Base-by-base conservation (phyloP, 2,329 filamentous ascomycete genomes). In the Xylaria arbuscula region DNA sequence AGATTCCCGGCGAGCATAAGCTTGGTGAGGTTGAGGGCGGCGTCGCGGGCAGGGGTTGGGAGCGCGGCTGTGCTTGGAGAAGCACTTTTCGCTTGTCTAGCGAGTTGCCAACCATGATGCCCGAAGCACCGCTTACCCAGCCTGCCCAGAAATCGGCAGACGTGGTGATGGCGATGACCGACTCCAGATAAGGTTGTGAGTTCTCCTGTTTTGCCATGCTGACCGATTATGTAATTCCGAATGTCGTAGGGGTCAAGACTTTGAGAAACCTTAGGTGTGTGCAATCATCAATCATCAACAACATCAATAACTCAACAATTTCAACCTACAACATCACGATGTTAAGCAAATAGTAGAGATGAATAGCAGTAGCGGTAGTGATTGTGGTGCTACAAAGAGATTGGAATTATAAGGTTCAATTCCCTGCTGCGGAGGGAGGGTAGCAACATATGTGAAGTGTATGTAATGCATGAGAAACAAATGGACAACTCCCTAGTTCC, bases 101-200 rank as follows among this genome's bases (percentile, higher is more conserved):
- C 2, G 94, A 93, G 75, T 97, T 97, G 70, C 95, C 94, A 69
- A 97, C 91, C 56, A 97, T 83, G 75, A 98, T 98, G 54, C 93
- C 93, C 57, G 91, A 85, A 66, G 92, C 93, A 62, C 95, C 95
- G 77, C 92, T 95, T 69, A 96, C 82, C 80, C 97, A 98, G 76
- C 94, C 94, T 66, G 94, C 93, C 92, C 93, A 97, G 80, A 98
- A 98, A 78, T 97, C 94, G 73, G 93, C 89, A 59, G 92, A 93
- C 92, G 96, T 95, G 62, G 28, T 19, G 47, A 34, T 4, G 4
- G 45, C n/a, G 10, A 45, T 15, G 34, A 28, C 11, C 0, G n/a
- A 19, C 34, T 57, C 4, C 24, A 47, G 17, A n/a, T 51, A 17
- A 28, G 24, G 7, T 13, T 19, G 19, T 15, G 8, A 22, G 32